These are phyloP conservation scores for Cytospora chrysosperma DNA, from an alignment of 2,329 filamentous ascomycete species.

Conservation along the genomic window DNA sequence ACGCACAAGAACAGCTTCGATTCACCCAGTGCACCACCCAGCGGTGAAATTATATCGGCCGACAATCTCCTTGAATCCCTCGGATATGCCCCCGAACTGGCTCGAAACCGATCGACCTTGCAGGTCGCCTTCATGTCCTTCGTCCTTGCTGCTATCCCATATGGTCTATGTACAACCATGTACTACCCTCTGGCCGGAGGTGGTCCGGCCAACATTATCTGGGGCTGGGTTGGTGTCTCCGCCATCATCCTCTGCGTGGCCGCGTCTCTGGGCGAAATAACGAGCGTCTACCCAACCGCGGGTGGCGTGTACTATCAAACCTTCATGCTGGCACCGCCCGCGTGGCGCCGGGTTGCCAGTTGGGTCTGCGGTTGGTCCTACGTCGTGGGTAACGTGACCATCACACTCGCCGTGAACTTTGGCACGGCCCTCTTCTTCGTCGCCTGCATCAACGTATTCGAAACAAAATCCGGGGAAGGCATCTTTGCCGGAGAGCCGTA, in stretches of 20 bases:
- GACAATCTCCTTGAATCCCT: conserved; percentile 63
- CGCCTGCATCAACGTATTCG: conserved; percentile 56
- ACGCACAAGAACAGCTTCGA: conserved; percentile 15
- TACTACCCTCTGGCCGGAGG: conserved; percentile 66
- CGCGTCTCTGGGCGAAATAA: conserved; percentile 70
- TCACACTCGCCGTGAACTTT: conserved; percentile 80
- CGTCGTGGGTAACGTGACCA: conserved; percentile 77
- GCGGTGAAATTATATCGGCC: conserved; percentile 44
- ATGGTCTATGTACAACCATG: conserved; percentile 69
- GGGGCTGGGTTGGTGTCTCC: conserved; percentile 70
- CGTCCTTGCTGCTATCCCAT: conserved; percentile 72
- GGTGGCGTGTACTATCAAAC: conserved; percentile 79
- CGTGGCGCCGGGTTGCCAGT: conserved; percentile 61
- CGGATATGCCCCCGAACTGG: conserved; percentile 65
- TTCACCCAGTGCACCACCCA: conserved; percentile 25
- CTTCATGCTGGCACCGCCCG: conserved; percentile 66
- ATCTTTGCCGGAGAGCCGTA: conserved; percentile 53
- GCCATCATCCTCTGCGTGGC: conserved; percentile 70
- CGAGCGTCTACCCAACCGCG: conserved; percentile 72
- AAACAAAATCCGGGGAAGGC: conserved; percentile 41
- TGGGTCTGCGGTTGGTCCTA: conserved; percentile 78
- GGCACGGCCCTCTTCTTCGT: conserved; percentile 67
- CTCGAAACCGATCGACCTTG: conserved; percentile 63
- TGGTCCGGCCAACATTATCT: conserved; percentile 68
- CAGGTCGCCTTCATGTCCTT: conserved; percentile 77